phyloP scores from a whole-genome alignment of 441 rosid genomes.

The Populus trichocarpa region DNA sequence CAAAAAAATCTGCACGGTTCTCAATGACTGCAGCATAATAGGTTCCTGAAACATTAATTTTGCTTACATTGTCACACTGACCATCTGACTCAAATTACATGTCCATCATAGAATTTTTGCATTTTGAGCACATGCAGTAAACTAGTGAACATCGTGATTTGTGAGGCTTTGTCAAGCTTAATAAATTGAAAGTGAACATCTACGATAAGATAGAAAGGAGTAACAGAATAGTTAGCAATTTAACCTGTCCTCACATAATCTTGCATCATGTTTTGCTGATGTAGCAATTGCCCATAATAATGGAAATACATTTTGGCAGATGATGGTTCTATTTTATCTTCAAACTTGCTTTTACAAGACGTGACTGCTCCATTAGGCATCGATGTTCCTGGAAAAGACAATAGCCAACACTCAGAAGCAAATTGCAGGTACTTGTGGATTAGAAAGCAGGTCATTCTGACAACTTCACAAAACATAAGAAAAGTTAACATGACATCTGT shows the following conservation, averaged over 20 bases:
- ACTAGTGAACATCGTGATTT: background rate
- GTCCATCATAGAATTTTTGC: background rate
- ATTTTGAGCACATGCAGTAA: background rate
- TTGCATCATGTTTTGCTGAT: slow-evolving; percentile 96
- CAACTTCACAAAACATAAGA: background rate
- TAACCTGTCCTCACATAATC: slow-evolving; percentile 97
- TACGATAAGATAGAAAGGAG: slow-evolving; percentile 11
- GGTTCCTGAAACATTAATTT: slow-evolving; percentile 55
- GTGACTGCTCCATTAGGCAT: slow-evolving; percentile 55
- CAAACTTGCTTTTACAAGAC: slow-evolving; percentile 66
- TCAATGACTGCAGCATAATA: slow-evolving; percentile 94
- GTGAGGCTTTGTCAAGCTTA: background rate
- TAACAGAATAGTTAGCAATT: slow-evolving; percentile 21
- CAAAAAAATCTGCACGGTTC: slow-evolving; percentile 82
- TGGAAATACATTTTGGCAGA: slow-evolving; percentile 98
- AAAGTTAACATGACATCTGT: background rate
- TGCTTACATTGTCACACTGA: background rate
- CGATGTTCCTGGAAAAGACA: slow-evolving; percentile 35
- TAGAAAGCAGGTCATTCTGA: background rate
- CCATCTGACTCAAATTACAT: background rate
- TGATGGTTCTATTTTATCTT: slow-evolving; percentile 74
- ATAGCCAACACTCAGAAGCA: slow-evolving; percentile 23
- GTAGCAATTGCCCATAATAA: slow-evolving; percentile 90
- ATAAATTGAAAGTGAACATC: background rate
- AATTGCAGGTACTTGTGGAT: background rate